Conservation (phyloP, 1,139 yeast genomes). For the Candida labiduridarum region DNA sequence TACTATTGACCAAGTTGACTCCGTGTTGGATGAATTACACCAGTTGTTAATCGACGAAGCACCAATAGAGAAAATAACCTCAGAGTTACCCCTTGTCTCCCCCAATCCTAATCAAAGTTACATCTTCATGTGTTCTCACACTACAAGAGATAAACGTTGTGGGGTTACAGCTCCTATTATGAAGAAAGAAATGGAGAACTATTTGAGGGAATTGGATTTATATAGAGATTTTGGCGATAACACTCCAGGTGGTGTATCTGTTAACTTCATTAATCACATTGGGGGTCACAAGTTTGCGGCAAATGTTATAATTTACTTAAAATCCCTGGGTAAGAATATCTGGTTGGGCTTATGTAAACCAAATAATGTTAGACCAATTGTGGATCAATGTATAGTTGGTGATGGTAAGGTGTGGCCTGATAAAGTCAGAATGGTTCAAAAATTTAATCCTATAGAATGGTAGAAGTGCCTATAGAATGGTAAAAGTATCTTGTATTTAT, state of each 20-base stretch:
- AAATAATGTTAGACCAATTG: constrained; percentile 67
- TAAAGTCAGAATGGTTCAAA: constrained; percentile 63
- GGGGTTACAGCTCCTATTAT: constrained; percentile 94
- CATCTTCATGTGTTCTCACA: constrained; percentile 83
- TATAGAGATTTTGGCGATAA: constrained; percentile 75
- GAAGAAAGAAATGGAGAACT: constrained; percentile 75
- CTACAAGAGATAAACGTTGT: constrained; percentile 89
- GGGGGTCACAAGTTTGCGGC: constrained; percentile 97
- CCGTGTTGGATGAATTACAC: constrained; percentile 49
- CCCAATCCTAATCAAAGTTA: constrained; percentile 52
- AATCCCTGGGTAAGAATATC: constrained; percentile 66
- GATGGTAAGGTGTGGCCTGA: constrained; percentile 76
- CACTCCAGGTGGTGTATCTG: constrained; percentile 72
- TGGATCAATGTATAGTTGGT: constrained; percentile 67
- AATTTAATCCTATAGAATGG: constrained; percentile 58
- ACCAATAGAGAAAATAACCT: constrained; percentile 9
- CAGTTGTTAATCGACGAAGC: constrained; percentile 34
- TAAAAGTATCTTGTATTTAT: constrained; percentile 18
- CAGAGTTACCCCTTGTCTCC: constrained; percentile 9
- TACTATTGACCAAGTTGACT: constrained; percentile 42
- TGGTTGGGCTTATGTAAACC: constrained; percentile 92
- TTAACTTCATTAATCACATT: constrained; percentile 76
- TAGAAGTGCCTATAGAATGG: constrained; percentile 54
- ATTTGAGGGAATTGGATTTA: constrained; percentile 67
- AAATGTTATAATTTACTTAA: constrained; percentile 75